Conservation (phyloP, 352 stramenopile genomes). For the Phytopythium kandeliae region DNA sequence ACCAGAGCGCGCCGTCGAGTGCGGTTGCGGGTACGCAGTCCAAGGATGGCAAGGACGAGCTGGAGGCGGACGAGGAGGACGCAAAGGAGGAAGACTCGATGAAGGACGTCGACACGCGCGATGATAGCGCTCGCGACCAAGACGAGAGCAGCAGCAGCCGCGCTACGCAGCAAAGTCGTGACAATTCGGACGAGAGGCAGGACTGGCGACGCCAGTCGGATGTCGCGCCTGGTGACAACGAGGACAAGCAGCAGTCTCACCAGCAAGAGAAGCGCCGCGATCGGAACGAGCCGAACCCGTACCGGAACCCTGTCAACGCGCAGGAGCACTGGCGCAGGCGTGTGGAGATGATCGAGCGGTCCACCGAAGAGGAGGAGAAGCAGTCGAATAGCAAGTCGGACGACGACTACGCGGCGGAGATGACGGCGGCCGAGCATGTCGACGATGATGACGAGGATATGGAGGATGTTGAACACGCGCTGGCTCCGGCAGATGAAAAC, state of each 20-base stretch:
- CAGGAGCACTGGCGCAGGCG: conserved; percentile 97
- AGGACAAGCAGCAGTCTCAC: conserved; percentile 24
- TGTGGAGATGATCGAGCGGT: conserved; percentile 84
- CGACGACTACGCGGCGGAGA: conserved; percentile 26
- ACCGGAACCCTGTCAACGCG: conserved; percentile 92
- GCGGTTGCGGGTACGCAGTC: conserved; percentile 70
- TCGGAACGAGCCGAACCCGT: conserved; percentile 91
- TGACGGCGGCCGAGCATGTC: conserved; percentile 60
- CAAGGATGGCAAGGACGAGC: conserved; percentile 75
- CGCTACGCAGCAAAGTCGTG: conserved; percentile 40
- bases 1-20: conserved; percentile 47
- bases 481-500: conserved; percentile 63
- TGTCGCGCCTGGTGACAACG: conserved; percentile 25
- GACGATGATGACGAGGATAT: conserved; percentile 60
- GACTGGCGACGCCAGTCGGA: conserved; percentile 54
- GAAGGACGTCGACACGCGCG: conserved; percentile 18
- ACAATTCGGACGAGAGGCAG: conserved; percentile 49
- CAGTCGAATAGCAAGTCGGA: conserved; percentile 10
- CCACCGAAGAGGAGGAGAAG: conserved; percentile 30
- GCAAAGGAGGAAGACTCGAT: conserved; percentile 39
- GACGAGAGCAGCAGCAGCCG: conserved; percentile 53
- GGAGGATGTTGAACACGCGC: conserved; percentile 56
- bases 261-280: conserved; percentile 72
- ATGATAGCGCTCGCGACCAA: conserved; percentile 39
- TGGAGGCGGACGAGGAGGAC: conserved; percentile 48